Conservation (phyloP, 106 monocot genomes). For the Dendrobium chrysotoxum region DNA sequence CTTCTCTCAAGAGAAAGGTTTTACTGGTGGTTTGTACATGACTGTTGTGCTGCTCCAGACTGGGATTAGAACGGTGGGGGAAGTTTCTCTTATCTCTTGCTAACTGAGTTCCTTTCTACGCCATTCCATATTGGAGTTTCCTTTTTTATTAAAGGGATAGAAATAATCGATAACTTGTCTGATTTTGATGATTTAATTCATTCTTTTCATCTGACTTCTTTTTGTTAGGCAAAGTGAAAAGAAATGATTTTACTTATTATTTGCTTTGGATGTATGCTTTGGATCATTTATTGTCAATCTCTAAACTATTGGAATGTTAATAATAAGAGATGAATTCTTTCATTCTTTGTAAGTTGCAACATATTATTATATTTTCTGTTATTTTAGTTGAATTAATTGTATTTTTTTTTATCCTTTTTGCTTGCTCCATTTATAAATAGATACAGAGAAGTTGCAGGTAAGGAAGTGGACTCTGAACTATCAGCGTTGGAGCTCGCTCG, state of each 20-base stretch:
- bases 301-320: background rate
- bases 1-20: background rate
- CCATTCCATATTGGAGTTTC: background rate
- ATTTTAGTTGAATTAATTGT: too few species aligned
- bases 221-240: background rate
- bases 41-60: background rate
- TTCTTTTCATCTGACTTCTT: background rate
- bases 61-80: background rate
- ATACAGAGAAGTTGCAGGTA: too few species aligned
- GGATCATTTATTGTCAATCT: background rate
- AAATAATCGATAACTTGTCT: background rate
- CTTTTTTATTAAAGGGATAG: background rate
- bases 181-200: slow-evolving; percentile 6
- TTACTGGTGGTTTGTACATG: background rate
- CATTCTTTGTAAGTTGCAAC: background rate
- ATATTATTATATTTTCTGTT: background rate
- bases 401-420: too few species aligned
- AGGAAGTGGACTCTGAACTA: too few species aligned
- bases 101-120: background rate
- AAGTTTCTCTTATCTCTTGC: background rate
- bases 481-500: too few species aligned
- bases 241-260: background rate
- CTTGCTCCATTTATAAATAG: too few species aligned
- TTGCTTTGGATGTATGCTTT: background rate
- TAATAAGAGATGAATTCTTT: background rate